Evolutionary conservation across 2,329 filamentous ascomycete genomes (phyloP).

Genomic region (Apiospora marii): DNA sequence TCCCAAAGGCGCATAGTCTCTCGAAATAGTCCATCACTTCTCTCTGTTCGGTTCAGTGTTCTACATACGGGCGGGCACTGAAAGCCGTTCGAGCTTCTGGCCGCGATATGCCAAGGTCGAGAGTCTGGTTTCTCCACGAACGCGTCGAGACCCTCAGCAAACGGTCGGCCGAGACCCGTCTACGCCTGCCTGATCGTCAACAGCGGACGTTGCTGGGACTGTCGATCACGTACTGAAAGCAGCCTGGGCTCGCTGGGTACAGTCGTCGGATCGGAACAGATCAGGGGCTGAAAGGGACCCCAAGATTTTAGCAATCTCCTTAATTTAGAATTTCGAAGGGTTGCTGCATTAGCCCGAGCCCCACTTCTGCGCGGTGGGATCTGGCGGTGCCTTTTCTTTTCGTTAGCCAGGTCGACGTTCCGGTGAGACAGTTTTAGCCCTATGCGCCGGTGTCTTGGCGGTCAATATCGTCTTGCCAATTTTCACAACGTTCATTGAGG

Average conservation of each 20-base stretch:
- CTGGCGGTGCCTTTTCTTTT: background rate
- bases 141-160: background rate
- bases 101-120: background rate
- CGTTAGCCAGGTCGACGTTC: slow-evolving; percentile 5
- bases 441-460: slow-evolving; percentile 14
- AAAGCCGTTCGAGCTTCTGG: background rate
- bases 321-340: slow-evolving; percentile 6
- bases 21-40: background rate
- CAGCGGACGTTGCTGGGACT: background rate
- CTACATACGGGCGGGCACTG: background rate
- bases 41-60: background rate
- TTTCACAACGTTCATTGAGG: background rate
- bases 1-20: slow-evolving; percentile 10
- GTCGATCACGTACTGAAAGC: slow-evolving; percentile 2
- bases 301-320: slow-evolving; percentile 17
- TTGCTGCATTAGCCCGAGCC: background rate
- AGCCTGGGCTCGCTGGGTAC: slow-evolving; percentile 1
- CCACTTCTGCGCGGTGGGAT: background rate
- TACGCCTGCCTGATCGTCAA: background rate
- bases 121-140: background rate
- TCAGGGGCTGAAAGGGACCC: background rate
- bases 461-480: background rate
- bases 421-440: slow-evolving; percentile 10
- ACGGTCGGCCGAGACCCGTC: background rate
- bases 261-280: background rate